Base-by-base conservation (phyloP, 75 land plant species). In the Ceratopteris richardii region DNA sequence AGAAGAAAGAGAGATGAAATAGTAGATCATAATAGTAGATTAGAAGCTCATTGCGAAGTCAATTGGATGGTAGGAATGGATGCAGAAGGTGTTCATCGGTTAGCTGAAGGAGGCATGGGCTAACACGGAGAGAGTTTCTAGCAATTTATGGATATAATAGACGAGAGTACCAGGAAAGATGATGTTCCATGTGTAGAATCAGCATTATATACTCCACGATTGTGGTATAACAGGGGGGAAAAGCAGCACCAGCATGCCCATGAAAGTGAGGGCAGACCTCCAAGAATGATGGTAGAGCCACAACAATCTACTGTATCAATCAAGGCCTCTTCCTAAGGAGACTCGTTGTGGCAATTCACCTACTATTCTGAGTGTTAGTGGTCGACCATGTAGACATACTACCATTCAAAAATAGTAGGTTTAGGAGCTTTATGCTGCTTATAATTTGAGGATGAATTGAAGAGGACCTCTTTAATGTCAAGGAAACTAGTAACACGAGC, bases 381-480 rank as follows among this genome's bases (percentile, higher is more conserved):
- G 63, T 23, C 67, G 72, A 61, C 85, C 83, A 46, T 75, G 79
- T 31, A 57, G 76, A 59, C 78, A 84, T 39, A 80, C 76, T 11
- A 80, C 85, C 59, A 79, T 66, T 54, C 83, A 66, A 22, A n/a
- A 82, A 81, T 40, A 80, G 81, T 28, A 76, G 72, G 25, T 81
- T 81, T 54, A 73, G 65, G 31, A 73, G 67, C 57, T 74, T 78
- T 60, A 63, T 72, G 50, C 47, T 72, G 55, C 57, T 72, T 22
- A 72, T 69, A 66, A 57, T 54, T 13, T 69, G 66, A 5, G 47
- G 72, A 13, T 69, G 62, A 46, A 33, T 3, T 4, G 37, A 4
- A 3, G 37, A 4, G 37, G 9, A 3, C 9, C 37, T 9, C 37
- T 33, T 33, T 9, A 33, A 4, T 33, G 37, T 9, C 3, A 9